These are phyloP conservation scores for Guillardia theta DNA, from an alignment of 78 protist genomes.

Conservation along the genomic window DNA sequence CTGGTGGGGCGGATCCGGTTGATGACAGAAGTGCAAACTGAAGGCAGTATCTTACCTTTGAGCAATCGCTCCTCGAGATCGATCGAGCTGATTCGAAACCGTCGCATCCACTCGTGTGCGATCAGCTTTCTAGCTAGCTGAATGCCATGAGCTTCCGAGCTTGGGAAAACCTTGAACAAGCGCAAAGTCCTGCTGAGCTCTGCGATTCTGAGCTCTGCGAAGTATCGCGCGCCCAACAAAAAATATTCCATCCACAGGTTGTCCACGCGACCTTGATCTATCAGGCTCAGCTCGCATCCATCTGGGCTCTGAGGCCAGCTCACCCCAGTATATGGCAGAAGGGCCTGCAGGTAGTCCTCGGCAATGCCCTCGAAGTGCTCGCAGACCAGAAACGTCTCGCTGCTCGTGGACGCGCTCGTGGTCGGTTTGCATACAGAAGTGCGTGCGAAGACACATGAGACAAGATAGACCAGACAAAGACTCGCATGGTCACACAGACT, in stretches of 20 bases:
- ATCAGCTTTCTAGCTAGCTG: neutral
- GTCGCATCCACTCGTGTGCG: neutral
- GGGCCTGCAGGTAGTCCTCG: neutral
- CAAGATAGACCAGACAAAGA: neutral
- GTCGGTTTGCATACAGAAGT: constrained; percentile 33
- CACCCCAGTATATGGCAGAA: neutral
- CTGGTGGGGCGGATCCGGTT: neutral
- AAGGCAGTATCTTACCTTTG: neutral
- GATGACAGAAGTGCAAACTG: no score
- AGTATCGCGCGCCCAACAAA: neutral
- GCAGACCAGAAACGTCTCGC: constrained; percentile 45
- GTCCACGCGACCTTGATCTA: neutral
- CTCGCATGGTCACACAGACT: constrained; percentile 43
- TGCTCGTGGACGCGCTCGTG: constrained; percentile 31
- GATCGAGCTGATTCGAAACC: neutral
- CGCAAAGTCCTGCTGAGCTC: neutral
- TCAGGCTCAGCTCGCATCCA: neutral
- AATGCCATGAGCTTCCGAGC: neutral
- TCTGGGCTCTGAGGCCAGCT: neutral
- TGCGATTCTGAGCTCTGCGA: neutral
- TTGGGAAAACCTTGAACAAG: neutral
- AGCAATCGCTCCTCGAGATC: neutral
- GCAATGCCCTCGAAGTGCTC: neutral
- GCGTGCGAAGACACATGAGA: neutral
- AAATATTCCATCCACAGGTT: neutral